phyloP scores from a whole-genome alignment of 164 flowering plant genomes.

The Tetracentron sinense region DNA sequence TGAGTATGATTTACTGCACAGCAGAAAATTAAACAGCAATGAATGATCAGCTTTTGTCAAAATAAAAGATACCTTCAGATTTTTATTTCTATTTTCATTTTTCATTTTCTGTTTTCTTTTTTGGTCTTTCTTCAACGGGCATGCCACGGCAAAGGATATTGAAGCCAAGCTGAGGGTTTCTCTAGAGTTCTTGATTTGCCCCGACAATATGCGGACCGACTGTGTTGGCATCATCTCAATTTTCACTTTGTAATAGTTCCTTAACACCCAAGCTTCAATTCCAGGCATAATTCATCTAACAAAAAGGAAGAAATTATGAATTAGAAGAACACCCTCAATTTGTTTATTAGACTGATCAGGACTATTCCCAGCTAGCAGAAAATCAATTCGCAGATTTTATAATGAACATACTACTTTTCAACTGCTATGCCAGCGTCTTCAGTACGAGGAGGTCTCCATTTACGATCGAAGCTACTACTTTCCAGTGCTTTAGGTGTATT shows the following conservation, averaged over 20 bases:
- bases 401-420: slow-evolving; percentile 16
- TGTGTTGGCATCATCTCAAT: neutral
- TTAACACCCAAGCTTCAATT: neutral
- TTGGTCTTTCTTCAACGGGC: neutral
- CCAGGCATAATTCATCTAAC: neutral
- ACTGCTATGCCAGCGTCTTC: slow-evolving; percentile 33
- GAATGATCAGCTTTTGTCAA: neutral
- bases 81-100: no score
- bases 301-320: neutral
- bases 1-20: neutral
- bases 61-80: neutral
- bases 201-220: neutral
- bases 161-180: neutral
- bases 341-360: neutral
- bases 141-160: neutral
- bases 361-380: neutral
- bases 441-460: slow-evolving; percentile 73
- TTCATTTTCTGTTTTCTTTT: no score
- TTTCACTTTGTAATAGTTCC: neutral
- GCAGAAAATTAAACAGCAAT: neutral
- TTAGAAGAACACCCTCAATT: neutral
- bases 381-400: neutral
- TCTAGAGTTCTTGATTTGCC: neutral
- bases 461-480: slow-evolving; percentile 37
- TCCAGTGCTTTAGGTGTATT: slow-evolving; percentile 20